Conservation (phyloP, 2,329 filamentous ascomycete species). For the Penicillium aurantiogriseum region DNA sequence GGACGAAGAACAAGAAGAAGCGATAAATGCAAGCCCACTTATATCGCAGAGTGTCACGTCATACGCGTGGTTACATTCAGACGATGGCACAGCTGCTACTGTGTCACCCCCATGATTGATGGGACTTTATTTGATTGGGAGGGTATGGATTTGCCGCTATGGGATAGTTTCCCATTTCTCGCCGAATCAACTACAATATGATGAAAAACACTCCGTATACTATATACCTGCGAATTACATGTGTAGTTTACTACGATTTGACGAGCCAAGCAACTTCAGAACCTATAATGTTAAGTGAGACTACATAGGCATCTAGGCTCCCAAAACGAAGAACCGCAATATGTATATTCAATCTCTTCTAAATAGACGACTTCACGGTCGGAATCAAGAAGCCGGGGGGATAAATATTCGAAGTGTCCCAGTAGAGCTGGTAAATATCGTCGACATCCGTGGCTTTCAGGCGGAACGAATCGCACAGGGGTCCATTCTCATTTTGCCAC, state of each 20-base stretch:
- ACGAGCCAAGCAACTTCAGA: neutral
- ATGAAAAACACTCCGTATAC: neutral
- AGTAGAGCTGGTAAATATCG: conserved; percentile 21
- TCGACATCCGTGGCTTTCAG: conserved; percentile 17
- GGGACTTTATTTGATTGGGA: conserved; percentile 30
- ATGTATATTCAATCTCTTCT: neutral
- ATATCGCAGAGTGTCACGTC: conserved; percentile 9
- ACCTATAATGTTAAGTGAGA: neutral
- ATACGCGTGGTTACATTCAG: conserved; percentile 18
- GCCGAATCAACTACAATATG: conserved; percentile 22
- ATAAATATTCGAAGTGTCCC: conserved; percentile 20
- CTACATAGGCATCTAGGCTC: neutral
- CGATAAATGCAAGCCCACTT: conserved; percentile 2
- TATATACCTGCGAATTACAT: neutral
- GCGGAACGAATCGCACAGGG: conserved; percentile 18
- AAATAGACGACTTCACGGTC: conserved; percentile 10
- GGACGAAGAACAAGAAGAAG: neutral
- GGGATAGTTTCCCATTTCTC: conserved; percentile 39
- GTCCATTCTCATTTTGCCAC: conserved; percentile 16
- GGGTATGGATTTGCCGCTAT: conserved; percentile 35
- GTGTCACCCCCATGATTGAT: conserved; percentile 19
- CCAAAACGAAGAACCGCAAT: neutral
- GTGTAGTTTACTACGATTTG: neutral
- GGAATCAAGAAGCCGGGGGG: conserved; percentile 13
- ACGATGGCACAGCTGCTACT: conserved; percentile 7